Conservation (phyloP, 2,329 filamentous ascomycete species). For the Teratosphaeria pseudoeucalypti region DNA sequence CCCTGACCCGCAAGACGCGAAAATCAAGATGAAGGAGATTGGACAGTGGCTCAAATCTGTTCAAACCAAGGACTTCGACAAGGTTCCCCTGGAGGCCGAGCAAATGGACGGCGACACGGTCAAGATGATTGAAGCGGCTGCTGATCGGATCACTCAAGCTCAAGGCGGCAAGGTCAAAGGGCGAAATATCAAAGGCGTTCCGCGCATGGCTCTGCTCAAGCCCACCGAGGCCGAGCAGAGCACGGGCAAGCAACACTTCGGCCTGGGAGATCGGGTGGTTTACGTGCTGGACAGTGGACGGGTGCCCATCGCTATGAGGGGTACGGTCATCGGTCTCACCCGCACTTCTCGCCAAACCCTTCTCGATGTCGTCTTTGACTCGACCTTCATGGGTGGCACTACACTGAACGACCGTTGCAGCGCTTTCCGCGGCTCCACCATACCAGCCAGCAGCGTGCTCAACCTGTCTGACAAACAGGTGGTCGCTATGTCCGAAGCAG, state of each 20-base stretch:
- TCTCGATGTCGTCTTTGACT: conserved; percentile 87
- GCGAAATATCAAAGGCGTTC: conserved; percentile 69
- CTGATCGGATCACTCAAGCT: conserved; percentile 45
- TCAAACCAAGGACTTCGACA: conserved; percentile 84
- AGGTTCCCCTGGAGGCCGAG: conserved; percentile 90
- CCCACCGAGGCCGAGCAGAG: conserved; percentile 94
- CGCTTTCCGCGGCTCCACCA: conserved; percentile 87
- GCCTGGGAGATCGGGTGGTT: conserved; percentile 79
- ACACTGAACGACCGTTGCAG: conserved; percentile 83
- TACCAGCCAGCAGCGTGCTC: conserved; percentile 75
- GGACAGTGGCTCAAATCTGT: conserved; percentile 84
- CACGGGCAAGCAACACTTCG: conserved; percentile 72
- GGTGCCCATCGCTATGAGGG: conserved; percentile 81
- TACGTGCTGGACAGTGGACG: conserved; percentile 90
- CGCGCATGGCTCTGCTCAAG: conserved; percentile 77
- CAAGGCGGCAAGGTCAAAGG: conserved; percentile 37
- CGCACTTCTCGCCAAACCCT: conserved; percentile 72
- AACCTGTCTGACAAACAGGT: conserved; percentile 80
- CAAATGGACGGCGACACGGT: conserved; percentile 91
- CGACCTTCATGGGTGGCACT: conserved; percentile 93
- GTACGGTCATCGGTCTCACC: conserved; percentile 91
- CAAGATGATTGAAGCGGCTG: conserved; percentile 64
- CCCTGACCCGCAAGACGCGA: conserved; percentile 58
- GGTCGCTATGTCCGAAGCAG: conserved; percentile 44
- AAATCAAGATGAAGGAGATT: conserved; percentile 82